Evolutionary conservation across 768 basidiomycete genomes (phyloP).

Genomic region (Dentipellis fragilis): DNA sequence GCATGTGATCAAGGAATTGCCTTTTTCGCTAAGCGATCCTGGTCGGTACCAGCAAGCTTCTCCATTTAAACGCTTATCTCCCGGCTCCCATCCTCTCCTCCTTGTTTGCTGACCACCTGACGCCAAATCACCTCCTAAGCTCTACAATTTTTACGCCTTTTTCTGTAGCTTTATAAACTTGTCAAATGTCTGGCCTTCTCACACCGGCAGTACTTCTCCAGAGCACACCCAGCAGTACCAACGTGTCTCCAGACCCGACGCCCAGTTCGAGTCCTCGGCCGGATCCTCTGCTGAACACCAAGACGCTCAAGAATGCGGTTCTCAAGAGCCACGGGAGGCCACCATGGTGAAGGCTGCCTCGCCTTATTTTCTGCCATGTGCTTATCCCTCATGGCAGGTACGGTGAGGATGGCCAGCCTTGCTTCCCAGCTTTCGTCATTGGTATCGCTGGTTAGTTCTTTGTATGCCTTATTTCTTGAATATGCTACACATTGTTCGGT

Average conservation of each 20-base stretch:
- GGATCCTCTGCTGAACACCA: constrained; percentile 3
- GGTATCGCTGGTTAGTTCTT: constrained; percentile 63
- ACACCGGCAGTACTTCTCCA: neutral
- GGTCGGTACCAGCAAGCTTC: too few relatives aligned
- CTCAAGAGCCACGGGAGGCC: constrained; percentile 79
- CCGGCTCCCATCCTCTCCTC: neutral
- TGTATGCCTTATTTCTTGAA: neutral
- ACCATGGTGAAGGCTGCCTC: constrained; percentile 49
- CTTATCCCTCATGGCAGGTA: constrained; percentile 42
- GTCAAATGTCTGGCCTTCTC: neutral
- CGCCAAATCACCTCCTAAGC: neutral
- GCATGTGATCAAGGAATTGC: too few relatives aligned
- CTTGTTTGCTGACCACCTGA: neutral
- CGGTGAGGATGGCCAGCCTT: constrained; percentile 58
- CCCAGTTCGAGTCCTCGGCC: constrained; percentile 4
- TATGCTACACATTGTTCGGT: neutral
- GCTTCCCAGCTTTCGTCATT: constrained; percentile 73
- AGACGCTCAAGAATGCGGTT: constrained; percentile 59
- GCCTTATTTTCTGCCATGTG: constrained; percentile 3
- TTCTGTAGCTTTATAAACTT: too few relatives aligned
- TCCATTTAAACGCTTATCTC: too few relatives aligned
- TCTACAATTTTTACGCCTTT: neutral
- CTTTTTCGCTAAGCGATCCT: too few relatives aligned
- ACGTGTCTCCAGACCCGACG: constrained; percentile 5
- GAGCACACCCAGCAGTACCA: neutral